Conservation (phyloP, 2,329 filamentous ascomycete genomes). For the Ceratocystis eucalypticola region DNA sequence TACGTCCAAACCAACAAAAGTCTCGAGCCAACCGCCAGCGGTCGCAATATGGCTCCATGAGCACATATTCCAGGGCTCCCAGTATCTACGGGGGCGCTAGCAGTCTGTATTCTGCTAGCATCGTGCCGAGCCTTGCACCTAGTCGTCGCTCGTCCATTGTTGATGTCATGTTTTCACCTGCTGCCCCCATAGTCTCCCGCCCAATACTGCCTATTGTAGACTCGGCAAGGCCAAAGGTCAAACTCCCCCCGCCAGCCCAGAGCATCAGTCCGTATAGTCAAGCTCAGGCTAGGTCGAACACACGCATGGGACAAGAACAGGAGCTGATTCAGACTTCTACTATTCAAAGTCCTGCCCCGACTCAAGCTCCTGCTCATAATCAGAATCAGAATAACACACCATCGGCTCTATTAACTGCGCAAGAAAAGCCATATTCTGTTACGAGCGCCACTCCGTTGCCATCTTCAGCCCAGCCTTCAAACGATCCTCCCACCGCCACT, state of each 20-base stretch:
- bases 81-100: slow-evolving; percentile 61
- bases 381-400: background rate
- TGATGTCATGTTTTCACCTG: slow-evolving; percentile 60
- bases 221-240: slow-evolving; percentile 57
- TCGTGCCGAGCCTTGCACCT: slow-evolving; percentile 74
- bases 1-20: slow-evolving; percentile 82
- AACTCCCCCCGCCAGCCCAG: slow-evolving; percentile 52
- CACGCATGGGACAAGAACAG: background rate
- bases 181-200: slow-evolving; percentile 62
- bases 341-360: background rate
- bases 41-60: slow-evolving; percentile 54
- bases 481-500: background rate
- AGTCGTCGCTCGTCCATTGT: slow-evolving; percentile 74
- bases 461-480: background rate
- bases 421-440: background rate
- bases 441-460: background rate
- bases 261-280: background rate
- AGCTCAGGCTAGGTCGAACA: background rate
- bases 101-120: slow-evolving; percentile 71
- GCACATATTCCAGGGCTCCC: slow-evolving; percentile 61
- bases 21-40: slow-evolving; percentile 53
- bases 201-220: slow-evolving; percentile 46
- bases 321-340: background rate
- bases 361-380: background rate
- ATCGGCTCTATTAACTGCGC: background rate